phyloP scores from a whole-genome alignment of 2,329 filamentous ascomycete species.

The Iodosphaeria phyllophila region DNA sequence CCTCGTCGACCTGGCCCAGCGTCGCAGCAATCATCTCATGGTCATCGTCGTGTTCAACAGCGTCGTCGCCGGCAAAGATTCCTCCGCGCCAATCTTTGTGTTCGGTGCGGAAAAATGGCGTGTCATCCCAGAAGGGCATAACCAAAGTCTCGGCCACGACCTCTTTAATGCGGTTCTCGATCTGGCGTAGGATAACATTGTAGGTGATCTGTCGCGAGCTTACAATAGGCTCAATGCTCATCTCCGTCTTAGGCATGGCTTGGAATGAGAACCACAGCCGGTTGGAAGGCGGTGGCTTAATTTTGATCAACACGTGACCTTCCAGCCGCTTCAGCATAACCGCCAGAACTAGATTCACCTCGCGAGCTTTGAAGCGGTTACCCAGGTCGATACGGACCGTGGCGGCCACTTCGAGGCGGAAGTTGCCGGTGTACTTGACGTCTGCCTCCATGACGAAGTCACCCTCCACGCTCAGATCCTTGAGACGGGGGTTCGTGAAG shows the following conservation, averaged over 20 bases:
- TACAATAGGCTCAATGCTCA: slow-evolving; percentile 89
- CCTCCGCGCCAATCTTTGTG: slow-evolving; percentile 69
- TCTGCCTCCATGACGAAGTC: slow-evolving; percentile 79
- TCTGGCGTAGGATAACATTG: slow-evolving; percentile 74
- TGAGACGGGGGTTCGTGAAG: slow-evolving; percentile 74
- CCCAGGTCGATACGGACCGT: slow-evolving; percentile 85
- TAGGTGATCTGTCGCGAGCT: slow-evolving; percentile 93
- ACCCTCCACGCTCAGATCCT: slow-evolving; percentile 79
- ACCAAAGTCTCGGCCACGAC: slow-evolving; percentile 86
- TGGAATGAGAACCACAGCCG: slow-evolving; percentile 93
- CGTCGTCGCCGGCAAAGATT: slow-evolving; percentile 47
- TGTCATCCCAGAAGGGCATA: slow-evolving; percentile 87
- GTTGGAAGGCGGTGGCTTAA: slow-evolving; percentile 93
- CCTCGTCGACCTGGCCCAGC: slow-evolving; percentile 27
- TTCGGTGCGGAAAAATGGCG: slow-evolving; percentile 72
- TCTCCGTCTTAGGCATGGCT: slow-evolving; percentile 80
- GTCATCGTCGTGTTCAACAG: slow-evolving; percentile 18
- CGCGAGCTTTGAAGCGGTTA: slow-evolving; percentile 68
- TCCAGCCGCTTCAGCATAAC: slow-evolving; percentile 71
- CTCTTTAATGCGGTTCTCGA: slow-evolving; percentile 88
- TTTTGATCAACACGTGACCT: slow-evolving; percentile 66
- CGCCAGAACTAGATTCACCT: slow-evolving; percentile 77
- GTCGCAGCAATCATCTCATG: slow-evolving; percentile 20
- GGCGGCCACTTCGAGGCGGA: slow-evolving; percentile 78
- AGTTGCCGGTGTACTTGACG: slow-evolving; percentile 74